Percentiles rank a stretch among this genome's conserved stretches.
Conservation (phyloP, 805 yeast species). For the Cyberlindnera suaveolens region DNA sequence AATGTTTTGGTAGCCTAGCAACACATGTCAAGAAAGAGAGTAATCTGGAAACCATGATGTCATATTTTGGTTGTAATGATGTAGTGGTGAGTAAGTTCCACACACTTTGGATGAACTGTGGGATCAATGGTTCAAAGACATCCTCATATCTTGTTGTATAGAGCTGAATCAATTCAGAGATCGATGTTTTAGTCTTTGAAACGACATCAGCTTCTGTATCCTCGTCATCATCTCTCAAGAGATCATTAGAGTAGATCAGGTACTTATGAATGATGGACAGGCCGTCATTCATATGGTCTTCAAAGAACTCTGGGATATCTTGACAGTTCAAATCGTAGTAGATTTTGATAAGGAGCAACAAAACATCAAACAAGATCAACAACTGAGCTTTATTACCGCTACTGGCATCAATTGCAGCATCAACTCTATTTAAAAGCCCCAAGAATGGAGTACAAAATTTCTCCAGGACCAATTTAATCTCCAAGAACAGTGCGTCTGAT, state of each 20-base stretch:
- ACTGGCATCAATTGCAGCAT: conserved; percentile 49
- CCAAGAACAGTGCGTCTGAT: conserved; percentile 82
- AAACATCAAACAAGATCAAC: conserved; percentile 56
- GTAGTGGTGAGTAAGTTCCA: conserved; percentile 70
- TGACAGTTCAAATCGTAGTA: conserved; percentile 95
- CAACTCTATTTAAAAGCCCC: conserved; percentile 60
- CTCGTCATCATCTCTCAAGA: conserved; percentile 51
- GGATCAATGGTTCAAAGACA: conserved; percentile 73
- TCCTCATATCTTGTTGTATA: conserved; percentile 91
- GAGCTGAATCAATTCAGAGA: conserved; percentile 77
- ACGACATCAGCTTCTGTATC: conserved; percentile 66
- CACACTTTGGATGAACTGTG: conserved; percentile 70
- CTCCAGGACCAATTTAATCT: conserved; percentile 79
- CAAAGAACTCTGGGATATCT: conserved; percentile 97
- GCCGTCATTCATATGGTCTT: conserved; percentile 73
- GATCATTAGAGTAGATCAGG: conserved; percentile 49
- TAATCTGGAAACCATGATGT: conserved; percentile 75
- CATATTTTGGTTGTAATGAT: conserved; percentile 72
- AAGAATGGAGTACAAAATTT: conserved; percentile 80
- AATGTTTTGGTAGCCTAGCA: conserved; percentile 61
- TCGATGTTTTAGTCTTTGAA: conserved; percentile 70
- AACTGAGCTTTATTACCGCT: conserved; percentile 43
- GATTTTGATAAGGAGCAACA: conserved; percentile 67
- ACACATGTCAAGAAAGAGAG: conserved; percentile 79
- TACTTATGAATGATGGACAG: conserved; percentile 83